A percentile compares a stretch with the other conserved stretches of the same genome.
Conservation (phyloP, 1,284 basidiomycete genomes). For the Moesziomyces antarcticus region DNA sequence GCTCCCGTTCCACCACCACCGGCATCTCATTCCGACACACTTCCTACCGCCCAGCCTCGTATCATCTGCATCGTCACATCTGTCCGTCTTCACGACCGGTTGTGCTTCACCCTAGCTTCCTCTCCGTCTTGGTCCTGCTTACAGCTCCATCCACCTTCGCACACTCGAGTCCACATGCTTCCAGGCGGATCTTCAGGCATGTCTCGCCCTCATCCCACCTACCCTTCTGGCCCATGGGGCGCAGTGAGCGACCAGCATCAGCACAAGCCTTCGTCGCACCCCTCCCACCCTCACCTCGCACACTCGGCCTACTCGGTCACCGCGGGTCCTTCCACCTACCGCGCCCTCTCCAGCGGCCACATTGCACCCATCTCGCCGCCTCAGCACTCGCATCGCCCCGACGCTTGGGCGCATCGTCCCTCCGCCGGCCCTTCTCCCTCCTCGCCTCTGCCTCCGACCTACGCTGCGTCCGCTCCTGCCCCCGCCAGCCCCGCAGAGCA, state of each 20-base stretch:
- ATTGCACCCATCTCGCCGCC: constrained; percentile 6
- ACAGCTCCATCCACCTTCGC: too few species aligned
- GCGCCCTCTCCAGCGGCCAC: constrained; percentile 38
- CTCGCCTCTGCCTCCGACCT: constrained; percentile 31
- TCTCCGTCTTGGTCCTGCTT: background rate
- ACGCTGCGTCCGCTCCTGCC: constrained; percentile 11
- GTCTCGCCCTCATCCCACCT: constrained; percentile 35
- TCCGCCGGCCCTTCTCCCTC: constrained; percentile 11
- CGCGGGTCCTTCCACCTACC: constrained; percentile 47
- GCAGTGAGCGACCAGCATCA: constrained; percentile 27
- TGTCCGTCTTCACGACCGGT: background rate
- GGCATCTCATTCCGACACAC: constrained; percentile 2
- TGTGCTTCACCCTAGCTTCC: background rate
- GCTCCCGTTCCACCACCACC: constrained; percentile 18
- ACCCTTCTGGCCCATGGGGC: constrained; percentile 32
- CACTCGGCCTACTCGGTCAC: constrained; percentile 44
- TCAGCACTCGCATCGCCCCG: constrained; percentile 18
- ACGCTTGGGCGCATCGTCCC: constrained; percentile 23
- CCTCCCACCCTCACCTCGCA: constrained; percentile 15
- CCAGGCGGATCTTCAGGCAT: constrained; percentile 21
- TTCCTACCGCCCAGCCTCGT: background rate
- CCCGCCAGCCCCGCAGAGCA: constrained; percentile 18
- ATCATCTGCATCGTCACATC: background rate
- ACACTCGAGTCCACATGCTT: constrained; percentile 5
- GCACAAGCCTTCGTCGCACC: constrained; percentile 13